Conservation (phyloP, 192 early-diverging fungal genomes). For the Gamsiella multidivaricata region DNA sequence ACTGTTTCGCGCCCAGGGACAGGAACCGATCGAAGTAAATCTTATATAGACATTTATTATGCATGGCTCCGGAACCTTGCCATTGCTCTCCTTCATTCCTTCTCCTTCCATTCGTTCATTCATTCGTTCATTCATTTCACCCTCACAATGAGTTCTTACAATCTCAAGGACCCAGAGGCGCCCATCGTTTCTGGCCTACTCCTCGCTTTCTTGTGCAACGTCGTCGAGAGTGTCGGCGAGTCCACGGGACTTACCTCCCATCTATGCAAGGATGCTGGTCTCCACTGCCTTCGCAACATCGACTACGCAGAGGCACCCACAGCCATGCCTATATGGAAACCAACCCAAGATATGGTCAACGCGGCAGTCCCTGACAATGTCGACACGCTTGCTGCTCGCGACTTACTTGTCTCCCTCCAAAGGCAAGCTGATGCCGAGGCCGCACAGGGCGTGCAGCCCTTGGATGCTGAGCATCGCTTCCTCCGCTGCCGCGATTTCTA, state of each 20-base stretch:
- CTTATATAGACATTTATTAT: no score
- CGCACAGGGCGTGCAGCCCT: not conserved
- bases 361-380: not conserved
- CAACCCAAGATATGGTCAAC: slow-evolving; percentile 18
- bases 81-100: not conserved
- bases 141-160: slow-evolving; percentile 12
- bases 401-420: slow-evolving; percentile 10
- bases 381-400: not conserved
- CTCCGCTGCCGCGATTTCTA: slow-evolving; percentile 59
- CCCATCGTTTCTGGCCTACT: slow-evolving; percentile 53
- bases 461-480: slow-evolving; percentile 9
- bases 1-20: no score
- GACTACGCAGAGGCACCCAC: slow-evolving; percentile 47
- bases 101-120: not conserved
- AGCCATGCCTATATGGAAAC: slow-evolving; percentile 45
- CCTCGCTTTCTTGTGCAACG: slow-evolving; percentile 40
- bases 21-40: no score
- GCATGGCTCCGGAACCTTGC: no score
- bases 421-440: slow-evolving; percentile 11
- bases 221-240: slow-evolving; percentile 44
- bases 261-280: slow-evolving; percentile 44
- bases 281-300: slow-evolving; percentile 33
- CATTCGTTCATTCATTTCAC: not conserved
- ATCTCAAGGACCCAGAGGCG: slow-evolving; percentile 40
- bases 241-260: slow-evolving; percentile 24